Percentiles rank a stretch among this genome's conserved stretches.
phyloP scores from a whole-genome alignment of 106 monocot species.

The Phalaenopsis aphrodite region DNA sequence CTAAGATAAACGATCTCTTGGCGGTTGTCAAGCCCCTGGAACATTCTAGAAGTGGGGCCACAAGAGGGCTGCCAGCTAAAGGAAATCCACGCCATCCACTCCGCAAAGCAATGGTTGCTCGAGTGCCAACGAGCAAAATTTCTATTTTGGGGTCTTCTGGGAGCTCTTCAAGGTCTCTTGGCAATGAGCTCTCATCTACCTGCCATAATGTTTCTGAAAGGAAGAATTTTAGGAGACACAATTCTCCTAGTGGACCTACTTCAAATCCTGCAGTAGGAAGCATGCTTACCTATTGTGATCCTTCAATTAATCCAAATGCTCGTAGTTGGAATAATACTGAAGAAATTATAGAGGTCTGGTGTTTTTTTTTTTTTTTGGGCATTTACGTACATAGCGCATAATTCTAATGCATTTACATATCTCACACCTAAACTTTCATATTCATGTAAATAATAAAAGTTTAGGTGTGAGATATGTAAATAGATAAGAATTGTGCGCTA shows the following conservation, averaged over 20 bases:
- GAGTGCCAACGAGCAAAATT: no score
- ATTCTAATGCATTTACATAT: no score
- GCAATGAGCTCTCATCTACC: background rate
- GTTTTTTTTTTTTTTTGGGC: background rate
- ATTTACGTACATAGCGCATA: no score
- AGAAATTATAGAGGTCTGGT: slow-evolving; percentile 6
- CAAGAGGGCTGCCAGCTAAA: background rate
- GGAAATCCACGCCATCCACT: background rate
- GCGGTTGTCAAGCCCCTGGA: background rate
- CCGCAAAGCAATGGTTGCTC: no score
- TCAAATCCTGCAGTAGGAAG: background rate
- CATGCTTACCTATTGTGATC: background rate
- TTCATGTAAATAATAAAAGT: no score
- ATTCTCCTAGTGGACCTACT: background rate
- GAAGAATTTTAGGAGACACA: background rate
- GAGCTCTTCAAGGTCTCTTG: slow-evolving; percentile 3
- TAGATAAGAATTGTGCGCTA: no score
- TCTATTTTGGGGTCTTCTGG: no score
- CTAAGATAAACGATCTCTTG: background rate
- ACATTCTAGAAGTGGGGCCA: background rate
- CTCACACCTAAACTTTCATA: no score
- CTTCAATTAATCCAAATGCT: background rate
- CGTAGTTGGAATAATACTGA: background rate
- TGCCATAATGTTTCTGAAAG: background rate
- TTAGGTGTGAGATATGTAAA: no score